Evolutionary conservation across 2,329 filamentous ascomycete species (phyloP).

Genomic region (Ophiostoma perfectum): DNA sequence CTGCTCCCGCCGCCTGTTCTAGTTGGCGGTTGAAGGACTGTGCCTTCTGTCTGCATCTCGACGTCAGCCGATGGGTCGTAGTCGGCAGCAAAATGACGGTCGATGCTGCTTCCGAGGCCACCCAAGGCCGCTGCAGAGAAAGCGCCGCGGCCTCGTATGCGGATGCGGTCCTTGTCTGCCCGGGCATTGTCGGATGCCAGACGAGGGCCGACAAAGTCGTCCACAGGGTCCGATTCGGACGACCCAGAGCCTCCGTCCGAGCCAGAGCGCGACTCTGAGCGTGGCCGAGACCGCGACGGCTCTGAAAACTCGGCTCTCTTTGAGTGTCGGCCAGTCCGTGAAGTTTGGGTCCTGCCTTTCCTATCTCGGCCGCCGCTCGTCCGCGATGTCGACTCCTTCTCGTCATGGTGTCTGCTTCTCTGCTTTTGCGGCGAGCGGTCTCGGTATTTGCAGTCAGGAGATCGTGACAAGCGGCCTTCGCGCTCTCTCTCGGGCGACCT

Average conservation of each 20-base stretch:
- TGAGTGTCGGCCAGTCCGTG: not conserved
- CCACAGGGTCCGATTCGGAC: slow-evolving; percentile 21
- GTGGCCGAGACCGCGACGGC: not conserved
- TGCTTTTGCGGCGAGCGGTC: not conserved
- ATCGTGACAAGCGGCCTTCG: not conserved
- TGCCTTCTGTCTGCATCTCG: not conserved
- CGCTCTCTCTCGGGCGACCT: not conserved
- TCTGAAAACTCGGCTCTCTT: not conserved
- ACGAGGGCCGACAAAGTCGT: slow-evolving; percentile 23
- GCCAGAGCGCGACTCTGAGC: not conserved
- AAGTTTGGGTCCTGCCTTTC: not conserved
- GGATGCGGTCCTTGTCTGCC: not conserved
- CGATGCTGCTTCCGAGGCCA: slow-evolving; percentile 21
- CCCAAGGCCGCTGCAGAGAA: not conserved
- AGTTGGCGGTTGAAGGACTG: not conserved
- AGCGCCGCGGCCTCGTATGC: slow-evolving; percentile 20
- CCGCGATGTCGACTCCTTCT: not conserved
- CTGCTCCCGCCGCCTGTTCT: not conserved
- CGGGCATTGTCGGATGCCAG: slow-evolving; percentile 8
- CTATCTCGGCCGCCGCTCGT: not conserved
- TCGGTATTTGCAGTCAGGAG: not conserved
- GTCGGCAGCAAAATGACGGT: slow-evolving; percentile 24
- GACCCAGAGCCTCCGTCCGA: not conserved
- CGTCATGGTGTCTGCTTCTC: not conserved
- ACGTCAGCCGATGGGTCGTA: slow-evolving; percentile 24